Conservation (phyloP, 768 basidiomycete species). For the Guyanaporus albipodus region DNA sequence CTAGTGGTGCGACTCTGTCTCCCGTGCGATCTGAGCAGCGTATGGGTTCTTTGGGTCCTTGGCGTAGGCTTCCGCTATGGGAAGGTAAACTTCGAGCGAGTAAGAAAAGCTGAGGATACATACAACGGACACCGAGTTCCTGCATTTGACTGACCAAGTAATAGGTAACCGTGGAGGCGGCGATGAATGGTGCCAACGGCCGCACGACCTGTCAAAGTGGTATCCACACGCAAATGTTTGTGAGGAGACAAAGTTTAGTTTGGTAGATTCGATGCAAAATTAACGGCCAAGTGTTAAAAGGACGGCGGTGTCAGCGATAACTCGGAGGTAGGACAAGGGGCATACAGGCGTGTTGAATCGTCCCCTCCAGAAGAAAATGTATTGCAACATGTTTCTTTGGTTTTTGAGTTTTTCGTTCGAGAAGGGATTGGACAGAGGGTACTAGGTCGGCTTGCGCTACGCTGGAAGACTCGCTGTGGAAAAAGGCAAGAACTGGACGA, state of each 20-base stretch:
- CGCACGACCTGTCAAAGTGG: slow-evolving; percentile 52
- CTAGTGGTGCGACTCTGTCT: slow-evolving; percentile 45
- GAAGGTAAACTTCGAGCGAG: not conserved
- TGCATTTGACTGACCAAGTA: slow-evolving; percentile 68
- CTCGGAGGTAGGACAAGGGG: not conserved
- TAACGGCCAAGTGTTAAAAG: too few species aligned
- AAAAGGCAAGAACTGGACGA: not conserved
- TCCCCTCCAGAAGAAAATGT: slow-evolving; percentile 25
- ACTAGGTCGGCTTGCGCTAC: not conserved
- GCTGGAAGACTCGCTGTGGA: not conserved
- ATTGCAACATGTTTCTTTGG: slow-evolving; percentile 19
- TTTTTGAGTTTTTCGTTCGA: slow-evolving; percentile 1
- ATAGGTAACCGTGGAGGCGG: slow-evolving; percentile 58
- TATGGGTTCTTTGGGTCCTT: slow-evolving; percentile 83
- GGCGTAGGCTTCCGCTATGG: slow-evolving; percentile 58
- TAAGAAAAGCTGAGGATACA: slow-evolving; percentile 30
- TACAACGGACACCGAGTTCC: slow-evolving; percentile 66
- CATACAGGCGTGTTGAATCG: slow-evolving; percentile 28
- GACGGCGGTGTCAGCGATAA: not conserved
- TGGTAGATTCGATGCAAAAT: too few species aligned
- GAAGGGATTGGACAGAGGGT: not conserved
- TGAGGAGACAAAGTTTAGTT: too few species aligned
- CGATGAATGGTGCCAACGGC: slow-evolving; percentile 81
- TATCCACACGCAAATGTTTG: too few species aligned
- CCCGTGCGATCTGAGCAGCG: slow-evolving; percentile 69